Base-by-base conservation (phyloP, 768 basidiomycete genomes). In the Epithele typhae region DNA sequence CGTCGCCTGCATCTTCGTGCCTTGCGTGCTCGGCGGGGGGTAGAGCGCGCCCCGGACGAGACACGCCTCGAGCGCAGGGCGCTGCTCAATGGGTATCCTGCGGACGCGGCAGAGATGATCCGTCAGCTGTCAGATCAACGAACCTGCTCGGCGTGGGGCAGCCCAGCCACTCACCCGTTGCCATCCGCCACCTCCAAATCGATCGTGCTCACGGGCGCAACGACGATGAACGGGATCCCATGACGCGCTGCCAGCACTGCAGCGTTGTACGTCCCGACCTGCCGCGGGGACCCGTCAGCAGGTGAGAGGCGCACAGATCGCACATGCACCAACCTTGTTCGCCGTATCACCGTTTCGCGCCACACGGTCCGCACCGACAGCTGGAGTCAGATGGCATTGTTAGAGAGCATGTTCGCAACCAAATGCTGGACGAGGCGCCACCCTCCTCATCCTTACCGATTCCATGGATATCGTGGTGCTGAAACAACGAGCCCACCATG, bases 321-420 rank as follows among this genome's bases (percentile, higher is more conserved):
- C 36, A 39, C 37, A 12, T 18, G 7, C 24, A 12, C 65, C 22
- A 47, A 78, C 81, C 73, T 98, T 98, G 75, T 98, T 98, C 14
- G 95, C 95, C 1, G 95, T 97, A 68, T 97, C 95, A 4, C 95
- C 95, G 59, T 98, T 97, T 61, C 71, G 77, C 2, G 92, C 90
- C 54, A 98, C 83, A 48, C 92, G 73, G 62, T 94, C 92, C 14
- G 92, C 90, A 32, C 92, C 91, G 30, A 93, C 92, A 44, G 74
- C 89, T 87, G 53, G n/a, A n/a, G n/a, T n/a, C n/a, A n/a, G n/a
- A n/a, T n/a, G n/a, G n/a, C n/a, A n/a, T n/a, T n/a, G n/a, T n/a
- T n/a, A n/a, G n/a, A n/a, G n/a, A n/a, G n/a, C n/a, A n/a, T n/a
- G n/a, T n/a, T n/a, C n/a, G n/a, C n/a, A n/a, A n/a, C n/a, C n/a